Percentiles rank a stretch among this genome's conserved stretches.
phyloP scores from a whole-genome alignment of 495 filamentous ascomycete genomes.

The Xylaria telfairii region DNA sequence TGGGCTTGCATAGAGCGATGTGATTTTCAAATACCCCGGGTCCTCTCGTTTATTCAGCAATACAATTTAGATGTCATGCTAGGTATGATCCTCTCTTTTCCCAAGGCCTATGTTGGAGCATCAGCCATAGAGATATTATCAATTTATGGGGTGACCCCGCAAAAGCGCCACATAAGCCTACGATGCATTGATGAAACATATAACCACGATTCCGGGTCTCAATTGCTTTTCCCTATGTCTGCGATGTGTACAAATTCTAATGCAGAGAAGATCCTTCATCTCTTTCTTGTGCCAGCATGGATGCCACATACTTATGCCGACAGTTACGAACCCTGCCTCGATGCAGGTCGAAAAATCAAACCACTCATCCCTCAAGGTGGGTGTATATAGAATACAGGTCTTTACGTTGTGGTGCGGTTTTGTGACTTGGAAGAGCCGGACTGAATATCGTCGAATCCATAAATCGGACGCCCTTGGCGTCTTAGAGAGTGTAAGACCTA shows the following conservation, averaged over 20 bases:
- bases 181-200: not conserved
- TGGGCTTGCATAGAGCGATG: slow-evolving; percentile 22
- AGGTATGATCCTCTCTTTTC: not conserved
- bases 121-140: not conserved
- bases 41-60: slow-evolving; percentile 22
- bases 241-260: not conserved
- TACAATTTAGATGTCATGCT: slow-evolving; percentile 2
- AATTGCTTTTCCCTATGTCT: not conserved
- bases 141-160: not conserved
- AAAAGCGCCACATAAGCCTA: not conserved
- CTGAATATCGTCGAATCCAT: slow-evolving; percentile 53
- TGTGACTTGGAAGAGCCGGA: not conserved
- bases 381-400: not conserved
- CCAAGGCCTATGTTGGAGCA: not conserved
- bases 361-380: not conserved
- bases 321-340: not conserved
- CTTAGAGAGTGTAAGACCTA: slow-evolving; percentile 69
- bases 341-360: not conserved
- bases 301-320: not conserved
- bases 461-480: slow-evolving; percentile 54
- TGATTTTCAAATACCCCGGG: slow-evolving; percentile 19
- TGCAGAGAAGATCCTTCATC: not conserved
- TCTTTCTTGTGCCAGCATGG: not conserved
- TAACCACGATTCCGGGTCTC: not conserved
- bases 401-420: not conserved